Base-by-base conservation (phyloP, 257 asterid species). In the Penstemon davidsonii region DNA sequence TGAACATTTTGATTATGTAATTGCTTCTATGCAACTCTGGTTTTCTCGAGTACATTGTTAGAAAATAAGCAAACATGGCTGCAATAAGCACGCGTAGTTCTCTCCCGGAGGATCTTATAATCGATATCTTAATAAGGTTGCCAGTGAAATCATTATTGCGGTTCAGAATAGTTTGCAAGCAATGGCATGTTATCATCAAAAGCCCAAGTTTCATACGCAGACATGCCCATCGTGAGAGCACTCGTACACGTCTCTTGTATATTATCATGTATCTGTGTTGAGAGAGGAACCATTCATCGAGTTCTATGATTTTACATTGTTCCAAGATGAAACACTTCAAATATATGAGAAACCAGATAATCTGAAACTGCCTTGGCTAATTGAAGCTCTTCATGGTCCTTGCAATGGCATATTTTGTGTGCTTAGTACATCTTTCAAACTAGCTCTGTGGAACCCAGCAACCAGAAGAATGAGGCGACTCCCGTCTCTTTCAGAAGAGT, bases 401-500 rank as follows among this genome's bases (percentile, higher is more conserved):
- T 56, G 62, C 62, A 56, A 56, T 36, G 62, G 62, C 18, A 39
- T 56, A 10, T 8, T 56, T 10, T 56, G 62, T 56, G 44, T 56
- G 36, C 8, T 7, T 0, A 56, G 12, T n/a, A 8, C 15, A 0
- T 1, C 7, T 19, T 0, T 13, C n/a, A 55, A 7, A 55, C 60
- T 55, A 3, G 33, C 60, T 18, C 42, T 56, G 40, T 56, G 61
- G 61, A 56, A 56, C 5, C 61, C 61, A 33, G 33, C 61, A 33
- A 56, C 18, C 8, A 18, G 38, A 5, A 33, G 37, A 33, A 5
- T 56, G 39, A 56, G 61, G 39, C 12, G 6, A 4, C 60, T 55
- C 5, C 61, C 39, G 19, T 3, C 61, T 33, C 40, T 43, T 1
- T 7, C 33, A 56, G 33, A 25, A 25, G 3, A 13, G 12, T 15